These are phyloP conservation scores for Leccinum olivaceopallidum DNA, from an alignment of 768 basidiomycete species.

Conservation along the genomic window DNA sequence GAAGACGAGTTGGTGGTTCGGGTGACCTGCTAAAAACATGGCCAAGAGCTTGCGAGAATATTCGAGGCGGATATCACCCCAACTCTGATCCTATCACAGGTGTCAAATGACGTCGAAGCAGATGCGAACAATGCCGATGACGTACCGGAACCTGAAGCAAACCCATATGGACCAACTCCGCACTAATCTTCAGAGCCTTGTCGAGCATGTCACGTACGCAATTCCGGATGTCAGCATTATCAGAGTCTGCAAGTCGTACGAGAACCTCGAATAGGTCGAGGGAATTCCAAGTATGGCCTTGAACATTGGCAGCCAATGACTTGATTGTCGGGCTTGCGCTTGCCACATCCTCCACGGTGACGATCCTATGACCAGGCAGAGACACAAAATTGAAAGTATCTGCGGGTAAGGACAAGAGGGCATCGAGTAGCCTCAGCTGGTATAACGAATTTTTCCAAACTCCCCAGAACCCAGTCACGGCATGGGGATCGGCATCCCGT, in stretches of 20 bases:
- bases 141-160: slow-evolving; percentile 87
- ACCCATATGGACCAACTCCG: slow-evolving; percentile 93
- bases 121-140: slow-evolving; percentile 35
- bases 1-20: slow-evolving; percentile 95
- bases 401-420: slow-evolving; percentile 81
- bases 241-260: slow-evolving; percentile 74
- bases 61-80: slow-evolving; percentile 87
- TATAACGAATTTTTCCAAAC: slow-evolving; percentile 83
- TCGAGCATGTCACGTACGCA: slow-evolving; percentile 91
- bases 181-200: slow-evolving; percentile 89
- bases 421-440: slow-evolving; percentile 85
- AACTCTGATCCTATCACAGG: slow-evolving; percentile 61
- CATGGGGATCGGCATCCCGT: slow-evolving; percentile 72
- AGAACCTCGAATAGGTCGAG: slow-evolving; percentile 87
- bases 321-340: slow-evolving; percentile 90
- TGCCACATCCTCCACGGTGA: slow-evolving; percentile 86
- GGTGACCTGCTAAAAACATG: slow-evolving; percentile 91
- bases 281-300: slow-evolving; percentile 94
- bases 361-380: slow-evolving; percentile 78
- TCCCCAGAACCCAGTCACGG: slow-evolving; percentile 84
- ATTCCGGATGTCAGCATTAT: slow-evolving; percentile 66
- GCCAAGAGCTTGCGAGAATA: slow-evolving; percentile 82
- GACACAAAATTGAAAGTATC: slow-evolving; percentile 94
- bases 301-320: slow-evolving; percentile 84
- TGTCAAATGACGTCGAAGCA: slow-evolving; percentile 1